Evolutionary conservation across 495 filamentous ascomycete species (phyloP).

Genomic region (Penicillium argentinense): DNA sequence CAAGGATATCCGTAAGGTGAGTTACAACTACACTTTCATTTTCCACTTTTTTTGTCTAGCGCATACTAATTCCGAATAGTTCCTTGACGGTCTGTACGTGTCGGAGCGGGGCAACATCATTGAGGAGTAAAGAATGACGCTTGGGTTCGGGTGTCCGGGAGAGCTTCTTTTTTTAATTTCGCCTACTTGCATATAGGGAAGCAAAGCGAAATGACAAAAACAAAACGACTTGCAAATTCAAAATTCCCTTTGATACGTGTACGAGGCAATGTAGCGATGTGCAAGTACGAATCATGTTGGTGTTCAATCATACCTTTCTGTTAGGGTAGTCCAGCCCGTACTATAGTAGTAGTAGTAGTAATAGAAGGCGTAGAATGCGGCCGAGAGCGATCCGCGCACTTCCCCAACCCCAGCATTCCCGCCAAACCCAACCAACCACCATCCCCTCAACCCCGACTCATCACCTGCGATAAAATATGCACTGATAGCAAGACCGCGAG

Average conservation of each 20-base stretch:
- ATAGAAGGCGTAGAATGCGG: no score
- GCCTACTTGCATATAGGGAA: slow-evolving; percentile 48
- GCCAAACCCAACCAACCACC: no score
- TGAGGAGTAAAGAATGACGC: slow-evolving; percentile 57
- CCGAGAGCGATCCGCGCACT: neutral
- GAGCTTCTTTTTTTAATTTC: slow-evolving; percentile 44
- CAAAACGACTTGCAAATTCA: slow-evolving; percentile 43
- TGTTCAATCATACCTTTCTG: no score
- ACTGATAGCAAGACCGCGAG: no score
- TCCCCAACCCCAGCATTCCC: no score
- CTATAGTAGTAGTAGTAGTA: no score
- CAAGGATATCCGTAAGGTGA: slow-evolving; percentile 99
- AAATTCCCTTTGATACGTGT: slow-evolving; percentile 25
- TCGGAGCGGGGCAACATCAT: slow-evolving; percentile 94
- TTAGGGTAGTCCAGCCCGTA: no score
- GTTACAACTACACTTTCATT: slow-evolving; percentile 9
- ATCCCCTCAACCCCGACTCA: no score
- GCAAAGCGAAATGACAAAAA: slow-evolving; percentile 48
- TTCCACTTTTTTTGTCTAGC: no score
- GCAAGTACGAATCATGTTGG: slow-evolving; percentile 19
- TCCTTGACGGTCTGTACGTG: slow-evolving; percentile 99
- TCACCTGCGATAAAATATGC: no score
- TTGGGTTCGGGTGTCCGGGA: slow-evolving; percentile 44
- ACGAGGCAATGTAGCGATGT: slow-evolving; percentile 19
- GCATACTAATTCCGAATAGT: slow-evolving; percentile 56